A percentile compares a stretch with the other conserved stretches of the same genome.
phyloP scores from a whole-genome alignment of 2,329 filamentous ascomycete genomes.

The Botryosphaeria agaves region DNA sequence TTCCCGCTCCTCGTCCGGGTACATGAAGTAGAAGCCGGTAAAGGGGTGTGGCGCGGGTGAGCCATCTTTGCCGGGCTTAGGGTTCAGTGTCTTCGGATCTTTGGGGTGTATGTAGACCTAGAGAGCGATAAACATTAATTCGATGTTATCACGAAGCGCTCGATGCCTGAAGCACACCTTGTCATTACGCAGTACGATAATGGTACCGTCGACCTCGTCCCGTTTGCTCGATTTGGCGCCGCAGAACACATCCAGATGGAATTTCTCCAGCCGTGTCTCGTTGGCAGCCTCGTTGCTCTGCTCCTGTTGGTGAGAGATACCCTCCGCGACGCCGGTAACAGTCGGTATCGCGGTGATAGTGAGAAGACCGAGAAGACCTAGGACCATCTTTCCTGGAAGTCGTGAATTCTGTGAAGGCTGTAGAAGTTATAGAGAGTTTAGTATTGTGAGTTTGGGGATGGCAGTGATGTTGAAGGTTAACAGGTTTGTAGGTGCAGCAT shows the following conservation, averaged over 20 bases:
- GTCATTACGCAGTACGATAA: conserved; percentile 26
- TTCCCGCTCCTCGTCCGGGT: conserved; percentile 26
- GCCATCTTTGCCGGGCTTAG: conserved; percentile 9
- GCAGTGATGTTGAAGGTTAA: too few species aligned
- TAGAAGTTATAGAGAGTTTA: too few species aligned
- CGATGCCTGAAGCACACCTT: conserved; percentile 25
- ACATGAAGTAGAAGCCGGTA: conserved; percentile 32
- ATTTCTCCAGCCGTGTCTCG: conserved; percentile 29
- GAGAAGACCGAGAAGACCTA: conserved; percentile 1
- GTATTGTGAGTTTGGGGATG: too few species aligned
- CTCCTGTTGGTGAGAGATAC: conserved; percentile 30
- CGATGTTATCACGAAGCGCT: neutral
- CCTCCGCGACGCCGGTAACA: conserved; percentile 33
- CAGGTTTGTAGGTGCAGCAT: too few species aligned
- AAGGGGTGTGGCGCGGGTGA: conserved; percentile 26
- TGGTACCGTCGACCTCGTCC: conserved; percentile 22
- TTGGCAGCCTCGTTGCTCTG: conserved; percentile 31
- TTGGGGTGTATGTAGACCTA: conserved; percentile 20
- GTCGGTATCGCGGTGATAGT: conserved; percentile 27
- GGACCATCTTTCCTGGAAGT: neutral
- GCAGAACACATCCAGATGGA: conserved; percentile 29
- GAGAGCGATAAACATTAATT: too few species aligned
- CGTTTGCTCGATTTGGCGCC: conserved; percentile 18
- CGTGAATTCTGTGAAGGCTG: too few species aligned
- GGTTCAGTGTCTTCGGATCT: conserved; percentile 12